Evolutionary conservation across 352 stramenopile species (phyloP).

Genomic region (Phytophthora pluvialis): DNA sequence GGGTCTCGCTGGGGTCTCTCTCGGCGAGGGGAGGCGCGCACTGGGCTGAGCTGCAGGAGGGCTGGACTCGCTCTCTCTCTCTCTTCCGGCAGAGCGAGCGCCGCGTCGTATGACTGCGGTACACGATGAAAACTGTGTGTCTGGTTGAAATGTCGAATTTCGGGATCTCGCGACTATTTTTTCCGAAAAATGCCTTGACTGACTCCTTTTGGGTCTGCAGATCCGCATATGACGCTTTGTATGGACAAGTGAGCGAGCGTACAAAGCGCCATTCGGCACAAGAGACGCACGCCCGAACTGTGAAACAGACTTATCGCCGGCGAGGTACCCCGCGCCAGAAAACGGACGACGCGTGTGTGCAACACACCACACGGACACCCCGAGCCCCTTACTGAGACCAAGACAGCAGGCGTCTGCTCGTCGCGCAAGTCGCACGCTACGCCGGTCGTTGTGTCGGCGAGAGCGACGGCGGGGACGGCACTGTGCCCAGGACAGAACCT

Average conservation of each 20-base stretch:
- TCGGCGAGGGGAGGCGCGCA: conserved; percentile 17
- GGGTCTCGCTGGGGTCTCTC: conserved; percentile 22
- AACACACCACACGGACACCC: conserved; percentile 22
- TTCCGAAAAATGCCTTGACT: conserved; percentile 30
- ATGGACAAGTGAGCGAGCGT: background rate
- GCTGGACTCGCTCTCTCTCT: conserved; percentile 18
- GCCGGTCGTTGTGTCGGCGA: conserved; percentile 15
- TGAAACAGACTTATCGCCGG: conserved; percentile 10
- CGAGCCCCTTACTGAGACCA: conserved; percentile 23
- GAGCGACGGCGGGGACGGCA: background rate
- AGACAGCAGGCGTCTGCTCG: conserved; percentile 13
- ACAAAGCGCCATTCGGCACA: background rate
- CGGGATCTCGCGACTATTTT: conserved; percentile 11
- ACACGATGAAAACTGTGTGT: conserved; percentile 29
- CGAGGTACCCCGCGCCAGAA: conserved; percentile 27
- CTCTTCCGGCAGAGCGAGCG: conserved; percentile 26
- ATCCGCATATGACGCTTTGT: conserved; percentile 23
- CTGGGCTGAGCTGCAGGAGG: conserved; percentile 9
- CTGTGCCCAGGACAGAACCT: conserved; percentile 1
- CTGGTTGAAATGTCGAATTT: conserved; percentile 29
- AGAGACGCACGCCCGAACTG: background rate
- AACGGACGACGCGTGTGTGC: conserved; percentile 14
- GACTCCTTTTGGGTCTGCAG: conserved; percentile 22
- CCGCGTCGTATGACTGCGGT: conserved; percentile 37
- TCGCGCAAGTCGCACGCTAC: conserved; percentile 20